Base-by-base conservation (phyloP, 352 stramenopile species). In the Aphanomyces euteiches region DNA sequence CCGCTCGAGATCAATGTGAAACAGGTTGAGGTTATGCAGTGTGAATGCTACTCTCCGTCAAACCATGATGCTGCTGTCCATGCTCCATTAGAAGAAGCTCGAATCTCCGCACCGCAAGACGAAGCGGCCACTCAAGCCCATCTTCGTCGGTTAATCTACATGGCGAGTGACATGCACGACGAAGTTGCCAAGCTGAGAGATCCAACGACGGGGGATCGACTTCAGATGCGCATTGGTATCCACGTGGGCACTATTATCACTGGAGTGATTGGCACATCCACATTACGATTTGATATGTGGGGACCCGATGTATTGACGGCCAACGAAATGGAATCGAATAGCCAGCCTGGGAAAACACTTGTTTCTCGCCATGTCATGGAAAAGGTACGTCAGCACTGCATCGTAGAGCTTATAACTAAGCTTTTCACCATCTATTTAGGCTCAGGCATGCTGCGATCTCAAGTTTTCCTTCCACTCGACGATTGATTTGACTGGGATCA, bases 221-320 rank as follows among this genome's bases (percentile, higher is more conserved):
- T 96, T 48, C 83, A 92, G 64, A 95, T 96, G 85, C 87, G 88
- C 8, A 94, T 95, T 7, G 88, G 88, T 7, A 93, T 96, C 57
- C 88, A 95, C 72, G 80, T 93, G 38, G 88, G 88, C 58, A 92
- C 87, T 63, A 94, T 96, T 72, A 93, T 96, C 59, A 87, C 85
- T 8, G 85, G 87, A 7, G 87, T 96, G 28, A 96, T 96, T 57
- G 88, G 88, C 40, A 94, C 87, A 3, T 89, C 83, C 2, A 95
- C 85, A n/a, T 64, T 96, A 19, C 85, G 87, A 12, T 96, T 93
- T 72, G 88, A 96, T 57, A 96, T 95, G 84, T 96, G 87, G 88
- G 87, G 88, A 0, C 84, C 85, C 0, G 86, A 95, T 38, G 87
- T 85, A 0, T 77, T 95, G 7, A 93, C 85, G 0, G 88, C 84